These are phyloP conservation scores for Wickerhamomyces subpelliculosus DNA, from an alignment of 805 yeast genomes.

Conservation along the genomic window DNA sequence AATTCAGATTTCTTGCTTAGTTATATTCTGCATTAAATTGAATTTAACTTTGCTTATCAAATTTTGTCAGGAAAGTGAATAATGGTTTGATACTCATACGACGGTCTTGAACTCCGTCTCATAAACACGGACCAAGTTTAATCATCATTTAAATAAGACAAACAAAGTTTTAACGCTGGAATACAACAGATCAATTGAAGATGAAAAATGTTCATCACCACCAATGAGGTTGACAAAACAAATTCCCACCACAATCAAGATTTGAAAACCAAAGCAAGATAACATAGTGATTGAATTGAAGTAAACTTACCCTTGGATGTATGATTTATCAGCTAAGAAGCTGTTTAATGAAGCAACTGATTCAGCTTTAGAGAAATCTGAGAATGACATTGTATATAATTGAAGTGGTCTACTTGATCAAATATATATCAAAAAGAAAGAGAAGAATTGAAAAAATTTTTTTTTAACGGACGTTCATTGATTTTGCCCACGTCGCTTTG, in stretches of 20 bases:
- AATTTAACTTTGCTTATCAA: neutral
- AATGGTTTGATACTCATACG: slow-evolving; percentile 78
- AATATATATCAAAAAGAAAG: neutral
- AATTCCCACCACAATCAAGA: no score
- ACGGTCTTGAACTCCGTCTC: slow-evolving; percentile 95
- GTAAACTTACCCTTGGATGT: slow-evolving; percentile 94
- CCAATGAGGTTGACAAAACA: no score
- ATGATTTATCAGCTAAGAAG: slow-evolving; percentile 86
- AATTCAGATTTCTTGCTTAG: no score
- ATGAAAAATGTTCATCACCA: no score
- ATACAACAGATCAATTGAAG: slow-evolving; percentile 1
- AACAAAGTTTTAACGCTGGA: no score
- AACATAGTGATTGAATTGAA: neutral
- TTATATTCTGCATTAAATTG: no score
- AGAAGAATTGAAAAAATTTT: neutral
- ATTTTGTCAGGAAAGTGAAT: slow-evolving; percentile 32
- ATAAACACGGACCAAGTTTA: slow-evolving; percentile 91
- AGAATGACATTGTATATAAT: slow-evolving; percentile 52
- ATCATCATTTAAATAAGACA: slow-evolving; percentile 48
- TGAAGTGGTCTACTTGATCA: neutral
- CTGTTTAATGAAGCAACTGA: slow-evolving; percentile 70
- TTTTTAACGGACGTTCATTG: slow-evolving; percentile 1
- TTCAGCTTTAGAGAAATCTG: slow-evolving; percentile 77
- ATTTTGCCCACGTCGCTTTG: no score
- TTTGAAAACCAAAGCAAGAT: slow-evolving; percentile 1